Conservation (phyloP, 768 basidiomycete genomes). For the Inosperma sp. region DNA sequence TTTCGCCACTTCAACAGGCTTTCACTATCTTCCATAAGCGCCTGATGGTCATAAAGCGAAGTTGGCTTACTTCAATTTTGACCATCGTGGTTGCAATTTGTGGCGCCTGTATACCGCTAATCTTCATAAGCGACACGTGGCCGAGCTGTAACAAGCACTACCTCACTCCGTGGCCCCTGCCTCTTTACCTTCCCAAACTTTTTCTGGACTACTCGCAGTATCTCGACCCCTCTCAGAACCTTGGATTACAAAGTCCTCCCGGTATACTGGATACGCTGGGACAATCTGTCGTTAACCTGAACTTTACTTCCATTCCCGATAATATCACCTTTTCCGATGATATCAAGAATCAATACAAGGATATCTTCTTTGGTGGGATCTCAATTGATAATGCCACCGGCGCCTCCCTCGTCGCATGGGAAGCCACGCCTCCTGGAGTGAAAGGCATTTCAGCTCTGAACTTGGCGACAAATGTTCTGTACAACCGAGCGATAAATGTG, state of each 20-base stretch:
- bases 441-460: constrained; percentile 62
- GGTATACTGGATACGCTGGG: constrained; percentile 47
- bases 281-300: constrained; percentile 25
- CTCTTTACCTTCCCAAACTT: constrained; percentile 49
- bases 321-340: constrained; percentile 56
- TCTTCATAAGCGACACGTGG: constrained; percentile 51
- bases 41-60: constrained; percentile 53
- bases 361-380: constrained; percentile 63
- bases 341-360: constrained; percentile 47
- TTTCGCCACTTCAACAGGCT: constrained; percentile 60
- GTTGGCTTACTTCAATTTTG: constrained; percentile 64
- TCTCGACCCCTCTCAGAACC: constrained; percentile 28
- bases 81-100: constrained; percentile 51
- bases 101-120: constrained; percentile 62
- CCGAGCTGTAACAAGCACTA: constrained; percentile 48
- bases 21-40: constrained; percentile 74
- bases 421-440: constrained; percentile 55
- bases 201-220: constrained; percentile 36
- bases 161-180: constrained; percentile 32
- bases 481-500: constrained; percentile 55
- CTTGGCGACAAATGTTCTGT: constrained; percentile 61
- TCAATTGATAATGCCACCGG: constrained; percentile 52
- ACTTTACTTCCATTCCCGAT: constrained; percentile 42
- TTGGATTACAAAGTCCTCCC: constrained; percentile 51
- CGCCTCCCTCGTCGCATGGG: constrained; percentile 63